A percentile compares a stretch with the other conserved stretches of the same genome.
These are phyloP conservation scores for Xylaria bambusicola DNA, from an alignment of 495 filamentous ascomycete species.

Conservation along the genomic window DNA sequence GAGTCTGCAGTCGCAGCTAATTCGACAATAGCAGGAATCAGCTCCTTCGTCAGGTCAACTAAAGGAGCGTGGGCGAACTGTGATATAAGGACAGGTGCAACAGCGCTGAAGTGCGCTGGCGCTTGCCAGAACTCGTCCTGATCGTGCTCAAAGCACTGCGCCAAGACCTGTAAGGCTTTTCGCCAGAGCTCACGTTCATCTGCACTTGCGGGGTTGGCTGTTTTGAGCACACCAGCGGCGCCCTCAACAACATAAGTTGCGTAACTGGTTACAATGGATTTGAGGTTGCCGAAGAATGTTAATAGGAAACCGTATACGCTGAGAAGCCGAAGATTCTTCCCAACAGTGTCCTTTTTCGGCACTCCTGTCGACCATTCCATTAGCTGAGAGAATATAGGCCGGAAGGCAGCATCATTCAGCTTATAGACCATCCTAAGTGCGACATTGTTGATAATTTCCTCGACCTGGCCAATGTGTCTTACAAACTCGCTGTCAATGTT, in stretches of 20 bases:
- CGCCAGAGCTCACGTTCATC: slow-evolving; percentile 61
- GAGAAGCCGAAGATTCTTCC: slow-evolving; percentile 55
- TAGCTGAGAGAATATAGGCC: slow-evolving; percentile 83
- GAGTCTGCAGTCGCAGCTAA: slow-evolving; percentile 78
- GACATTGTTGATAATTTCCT: slow-evolving; percentile 62
- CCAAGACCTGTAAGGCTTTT: slow-evolving; percentile 65
- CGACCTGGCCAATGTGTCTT: slow-evolving; percentile 58
- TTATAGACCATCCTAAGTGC: slow-evolving; percentile 91
- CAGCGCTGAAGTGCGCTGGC: slow-evolving; percentile 74
- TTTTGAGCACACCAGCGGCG: slow-evolving; percentile 63
- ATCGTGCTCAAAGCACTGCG: slow-evolving; percentile 77
- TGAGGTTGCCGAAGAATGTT: slow-evolving; percentile 78
- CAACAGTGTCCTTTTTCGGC: slow-evolving; percentile 61
- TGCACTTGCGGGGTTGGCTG: slow-evolving; percentile 49
- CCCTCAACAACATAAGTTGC: slow-evolving; percentile 79
- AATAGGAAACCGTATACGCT: slow-evolving; percentile 80
- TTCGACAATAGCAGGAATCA: slow-evolving; percentile 65
- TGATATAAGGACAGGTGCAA: slow-evolving; percentile 66
- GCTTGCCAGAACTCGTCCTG: slow-evolving; percentile 84
- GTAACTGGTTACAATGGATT: slow-evolving; percentile 93
- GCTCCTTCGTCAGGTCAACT: slow-evolving; percentile 39
- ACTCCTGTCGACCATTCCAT: slow-evolving; percentile 68
- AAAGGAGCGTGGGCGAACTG: slow-evolving; percentile 63
- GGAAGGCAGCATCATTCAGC: slow-evolving; percentile 92
- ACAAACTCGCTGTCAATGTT: slow-evolving; percentile 45